These are phyloP conservation scores for Magnusiomyces sp. DNA, from an alignment of 1,139 yeast genomes.

Conservation along the genomic window DNA sequence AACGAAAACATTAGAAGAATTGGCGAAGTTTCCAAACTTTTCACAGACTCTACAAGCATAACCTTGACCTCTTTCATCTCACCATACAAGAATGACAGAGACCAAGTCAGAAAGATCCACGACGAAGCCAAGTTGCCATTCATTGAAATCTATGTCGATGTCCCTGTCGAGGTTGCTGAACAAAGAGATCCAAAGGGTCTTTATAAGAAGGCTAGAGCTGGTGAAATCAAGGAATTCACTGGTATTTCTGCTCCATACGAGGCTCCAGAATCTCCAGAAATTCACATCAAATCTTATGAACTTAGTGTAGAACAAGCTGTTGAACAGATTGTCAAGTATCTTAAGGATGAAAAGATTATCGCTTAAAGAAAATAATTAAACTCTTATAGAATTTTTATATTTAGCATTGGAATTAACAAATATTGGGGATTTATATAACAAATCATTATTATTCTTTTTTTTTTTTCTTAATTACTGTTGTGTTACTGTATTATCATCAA, in stretches of 20 bases:
- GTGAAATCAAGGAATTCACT: conserved; percentile 87
- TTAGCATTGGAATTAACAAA: no score
- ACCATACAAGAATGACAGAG: conserved; percentile 80
- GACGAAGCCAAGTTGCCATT: conserved; percentile 68
- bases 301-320: conserved; percentile 75
- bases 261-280: conserved; percentile 78
- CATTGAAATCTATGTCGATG: conserved; percentile 85
- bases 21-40: conserved; percentile 85
- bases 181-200: conserved; percentile 95
- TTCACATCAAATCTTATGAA: conserved; percentile 68
- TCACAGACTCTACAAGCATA: conserved; percentile 80
- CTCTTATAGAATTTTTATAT: no score
- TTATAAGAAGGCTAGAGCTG: conserved; percentile 93
- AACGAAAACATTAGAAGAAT: conserved; percentile 92
- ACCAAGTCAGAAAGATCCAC: conserved; percentile 77
- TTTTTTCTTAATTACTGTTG: neutral
- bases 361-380: neutral
- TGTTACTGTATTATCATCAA: no score
- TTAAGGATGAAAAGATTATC: conserved; percentile 40
- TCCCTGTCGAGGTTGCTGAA: conserved; percentile 89
- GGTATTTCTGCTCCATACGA: conserved; percentile 96
- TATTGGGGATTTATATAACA: neutral
- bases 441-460: no score
- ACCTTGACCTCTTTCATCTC: conserved; percentile 87
- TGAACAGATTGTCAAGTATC: conserved; percentile 57